Conservation (phyloP, 2,329 filamentous ascomycete genomes). For the Hypoxylon sp. region DNA sequence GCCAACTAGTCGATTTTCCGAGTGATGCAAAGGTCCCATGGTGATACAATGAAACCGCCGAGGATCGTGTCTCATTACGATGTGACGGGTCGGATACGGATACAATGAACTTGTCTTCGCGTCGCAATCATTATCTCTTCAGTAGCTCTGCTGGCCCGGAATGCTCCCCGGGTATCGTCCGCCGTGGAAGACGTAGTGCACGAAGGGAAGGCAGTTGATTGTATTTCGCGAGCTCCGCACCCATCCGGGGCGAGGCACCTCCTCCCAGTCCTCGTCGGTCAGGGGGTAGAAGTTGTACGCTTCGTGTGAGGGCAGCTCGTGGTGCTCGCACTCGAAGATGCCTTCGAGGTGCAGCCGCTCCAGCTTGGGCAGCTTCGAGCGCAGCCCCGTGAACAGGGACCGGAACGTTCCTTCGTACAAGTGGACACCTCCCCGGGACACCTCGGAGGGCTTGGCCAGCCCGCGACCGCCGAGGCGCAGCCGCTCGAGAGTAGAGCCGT, state of each 20-base stretch:
- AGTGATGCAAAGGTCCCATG: constrained; percentile 35
- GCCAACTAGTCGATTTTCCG: too few relatives aligned
- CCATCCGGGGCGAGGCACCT: constrained; percentile 42
- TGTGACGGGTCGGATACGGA: constrained; percentile 9
- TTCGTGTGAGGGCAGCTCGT: constrained; percentile 49
- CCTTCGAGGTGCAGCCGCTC: constrained; percentile 56
- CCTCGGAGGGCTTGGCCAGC: constrained; percentile 50
- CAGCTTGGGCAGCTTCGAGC: constrained; percentile 48
- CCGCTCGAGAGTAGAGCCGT: constrained; percentile 50
- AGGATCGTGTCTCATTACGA: constrained; percentile 27
- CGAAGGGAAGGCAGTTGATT: constrained; percentile 51
- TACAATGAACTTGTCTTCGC: not conserved
- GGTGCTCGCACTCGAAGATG: constrained; percentile 53
- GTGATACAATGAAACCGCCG: constrained; percentile 31
- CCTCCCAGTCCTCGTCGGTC: constrained; percentile 53
- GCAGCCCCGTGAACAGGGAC: constrained; percentile 53
- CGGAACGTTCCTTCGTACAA: constrained; percentile 55
- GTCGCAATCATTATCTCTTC: constrained; percentile 10
- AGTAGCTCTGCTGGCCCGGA: constrained; percentile 35
- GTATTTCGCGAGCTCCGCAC: constrained; percentile 44
- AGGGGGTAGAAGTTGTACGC: constrained; percentile 53
- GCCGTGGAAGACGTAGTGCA: constrained; percentile 51
- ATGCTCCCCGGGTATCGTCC: constrained; percentile 47
- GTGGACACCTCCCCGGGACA: constrained; percentile 54
- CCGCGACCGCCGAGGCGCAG: constrained; percentile 57